Evolutionary conservation across 1,284 basidiomycete species (phyloP), one percentile per base, ranked within the genome.

Genomic region (Mycena sp.): DNA sequence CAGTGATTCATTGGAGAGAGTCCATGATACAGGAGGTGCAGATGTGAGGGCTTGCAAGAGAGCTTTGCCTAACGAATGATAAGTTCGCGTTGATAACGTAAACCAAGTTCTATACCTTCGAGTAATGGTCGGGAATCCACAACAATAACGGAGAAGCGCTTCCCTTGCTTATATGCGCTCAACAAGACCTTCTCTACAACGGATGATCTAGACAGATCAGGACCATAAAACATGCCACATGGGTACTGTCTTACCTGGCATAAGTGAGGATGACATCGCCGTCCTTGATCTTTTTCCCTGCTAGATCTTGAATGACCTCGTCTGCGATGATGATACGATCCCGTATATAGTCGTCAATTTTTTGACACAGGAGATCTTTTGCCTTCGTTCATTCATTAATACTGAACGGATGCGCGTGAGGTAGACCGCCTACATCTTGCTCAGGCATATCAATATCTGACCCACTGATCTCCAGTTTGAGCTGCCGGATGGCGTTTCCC

Each of bases 381-480:
- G 97, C 96, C 93, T 98, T 58, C 6, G 57, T 11, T 56, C 32
- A 60, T 25, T 44, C 40, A 45, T 35, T 58, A 29, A 28, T 26
- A 21, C 58, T 30, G 45, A 60, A 43, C 54, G 30, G 52, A 37
- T 49, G 29, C 40, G 48, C 21, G 19, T 25, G 40, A 43, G 28
- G 43, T 32, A 16, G 9, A 46, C 23, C 21, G 76, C 91, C 68
- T 72, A 96, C 96, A 80, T 98, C 95, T 73, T 96, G 93, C 76
- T 98, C 95, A 6, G 94, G 90, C 72, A 95, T 83, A 77, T 99
- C 96, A 57, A 95, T 94, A 70, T 95, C 93, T 48, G 95, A 89
- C 21, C 88, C 87, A 73, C 94, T 96, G 75, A 99, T 98, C 74
- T 99, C 95, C 64, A 98, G 85, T 81, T 99, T 99, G 72, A 99